Conservation (phyloP, 1,284 basidiomycete species). For the Irpex sp. region DNA sequence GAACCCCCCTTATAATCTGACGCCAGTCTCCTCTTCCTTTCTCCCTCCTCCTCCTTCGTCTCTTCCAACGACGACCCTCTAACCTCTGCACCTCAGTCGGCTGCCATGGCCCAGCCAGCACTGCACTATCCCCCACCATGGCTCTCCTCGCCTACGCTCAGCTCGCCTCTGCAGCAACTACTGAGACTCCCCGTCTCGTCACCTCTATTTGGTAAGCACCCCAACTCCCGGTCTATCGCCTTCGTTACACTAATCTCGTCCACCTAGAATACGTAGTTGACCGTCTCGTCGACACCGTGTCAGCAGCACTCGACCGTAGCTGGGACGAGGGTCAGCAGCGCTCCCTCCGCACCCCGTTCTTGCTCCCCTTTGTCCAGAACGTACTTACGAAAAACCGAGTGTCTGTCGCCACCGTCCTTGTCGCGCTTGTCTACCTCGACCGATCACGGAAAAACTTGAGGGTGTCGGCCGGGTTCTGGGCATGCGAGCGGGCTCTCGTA, state of each 20-base stretch:
- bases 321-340: slow-evolving; percentile 34
- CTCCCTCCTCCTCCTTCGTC: neutral
- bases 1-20: neutral
- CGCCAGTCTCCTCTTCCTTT: neutral
- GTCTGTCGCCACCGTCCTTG: slow-evolving; percentile 48
- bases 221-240: neutral
- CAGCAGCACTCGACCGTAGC: slow-evolving; percentile 44
- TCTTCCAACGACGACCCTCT: neutral
- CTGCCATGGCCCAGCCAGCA: neutral
- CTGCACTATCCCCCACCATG: neutral
- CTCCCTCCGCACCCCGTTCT: slow-evolving; percentile 34
- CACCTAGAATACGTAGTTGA: slow-evolving; percentile 54
- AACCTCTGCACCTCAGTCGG: neutral
- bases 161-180: neutral
- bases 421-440: slow-evolving; percentile 57
- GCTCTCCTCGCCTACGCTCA: neutral
- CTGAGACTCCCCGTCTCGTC: neutral
- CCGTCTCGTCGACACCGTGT: slow-evolving; percentile 52
- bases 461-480: slow-evolving; percentile 60
- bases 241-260: neutral
- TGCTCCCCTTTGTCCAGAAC: slow-evolving; percentile 48
- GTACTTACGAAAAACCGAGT: slow-evolving; percentile 56
- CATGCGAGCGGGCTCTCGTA: slow-evolving; percentile 63
- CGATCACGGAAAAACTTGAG: slow-evolving; percentile 54
- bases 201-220: slow-evolving; percentile 48